A percentile compares a stretch with the other conserved stretches of the same genome.
Evolutionary conservation across 2,329 filamentous ascomycete species (phyloP).

Genomic region (Fusarium luffae): DNA sequence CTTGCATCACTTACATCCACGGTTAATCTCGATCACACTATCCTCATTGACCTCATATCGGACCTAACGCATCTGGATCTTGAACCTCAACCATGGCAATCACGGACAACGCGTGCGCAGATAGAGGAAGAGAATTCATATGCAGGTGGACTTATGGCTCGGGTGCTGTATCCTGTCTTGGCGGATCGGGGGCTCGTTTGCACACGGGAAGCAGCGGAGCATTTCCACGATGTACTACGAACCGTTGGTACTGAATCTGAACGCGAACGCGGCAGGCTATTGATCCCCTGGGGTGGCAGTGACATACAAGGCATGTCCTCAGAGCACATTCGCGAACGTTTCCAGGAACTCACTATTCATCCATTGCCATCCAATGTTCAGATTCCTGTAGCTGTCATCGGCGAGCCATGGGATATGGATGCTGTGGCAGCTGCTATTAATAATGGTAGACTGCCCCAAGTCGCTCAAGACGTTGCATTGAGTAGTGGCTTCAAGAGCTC

Average conservation of each 20-base stretch:
- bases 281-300: conserved; percentile 47
- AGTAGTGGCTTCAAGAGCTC: conserved; percentile 50
- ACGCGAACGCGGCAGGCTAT: conserved; percentile 49
- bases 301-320: conserved; percentile 19
- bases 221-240: conserved; percentile 52
- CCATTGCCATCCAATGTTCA: conserved; percentile 48
- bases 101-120: conserved; percentile 47
- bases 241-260: conserved; percentile 54
- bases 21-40: conserved; percentile 56
- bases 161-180: conserved; percentile 51
- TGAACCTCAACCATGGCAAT: conserved; percentile 50
- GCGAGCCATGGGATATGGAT: conserved; percentile 44
- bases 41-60: conserved; percentile 55
- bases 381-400: conserved; percentile 50
- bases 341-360: conserved; percentile 50
- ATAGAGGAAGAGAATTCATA: conserved; percentile 51
- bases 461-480: conserved; percentile 50
- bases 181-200: conserved; percentile 50
- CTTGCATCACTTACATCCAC: conserved; percentile 50
- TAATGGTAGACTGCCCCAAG: conserved; percentile 46
- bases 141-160: conserved; percentile 49
- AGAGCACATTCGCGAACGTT: conserved; percentile 41
- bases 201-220: conserved; percentile 53
- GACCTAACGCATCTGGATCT: conserved; percentile 54
- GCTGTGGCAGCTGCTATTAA: conserved; percentile 44